phyloP scores from a whole-genome alignment of 805 yeast species.

The Maudiozyma bulderi region DNA sequence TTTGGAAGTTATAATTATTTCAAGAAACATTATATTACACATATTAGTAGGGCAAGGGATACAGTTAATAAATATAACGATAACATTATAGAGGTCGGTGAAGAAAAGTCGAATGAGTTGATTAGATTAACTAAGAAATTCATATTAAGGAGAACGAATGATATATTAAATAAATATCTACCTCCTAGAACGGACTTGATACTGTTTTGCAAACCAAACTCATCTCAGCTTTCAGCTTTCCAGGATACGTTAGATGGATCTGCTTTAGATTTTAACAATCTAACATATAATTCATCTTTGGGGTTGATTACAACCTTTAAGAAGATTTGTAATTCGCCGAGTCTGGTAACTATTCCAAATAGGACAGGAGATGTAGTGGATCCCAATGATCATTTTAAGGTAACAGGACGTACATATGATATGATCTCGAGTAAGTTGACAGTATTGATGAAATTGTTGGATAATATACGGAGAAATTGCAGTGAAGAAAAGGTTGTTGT shows the following conservation, averaged over 20 bases:
- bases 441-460: slow-evolving; percentile 47
- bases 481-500: slow-evolving; percentile 68
- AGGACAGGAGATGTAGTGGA: background rate
- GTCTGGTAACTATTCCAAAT: slow-evolving; percentile 33
- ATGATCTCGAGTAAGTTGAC: slow-evolving; percentile 53
- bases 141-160: slow-evolving; percentile 62
- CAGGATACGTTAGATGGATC: slow-evolving; percentile 33
- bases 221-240: slow-evolving; percentile 48
- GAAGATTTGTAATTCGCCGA: slow-evolving; percentile 78
- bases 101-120: slow-evolving; percentile 51
- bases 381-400: slow-evolving; percentile 33
- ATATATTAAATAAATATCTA: slow-evolving; percentile 45
- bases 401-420: background rate
- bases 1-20: slow-evolving; percentile 54
- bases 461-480: slow-evolving; percentile 34
- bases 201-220: slow-evolving; percentile 69
- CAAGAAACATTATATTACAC: slow-evolving; percentile 54
- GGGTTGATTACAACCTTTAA: slow-evolving; percentile 64
- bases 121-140: slow-evolving; percentile 55
- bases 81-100: slow-evolving; percentile 45
- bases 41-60: slow-evolving; percentile 66
- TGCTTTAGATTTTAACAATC: slow-evolving; percentile 22
- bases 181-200: slow-evolving; percentile 71
- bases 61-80: slow-evolving; percentile 44
- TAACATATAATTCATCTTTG: slow-evolving; percentile 38